A percentile compares a stretch with the other conserved stretches of the same genome.
Evolutionary conservation across 345 rosid species (phyloP).

Genomic region (Angophora floribunda): DNA sequence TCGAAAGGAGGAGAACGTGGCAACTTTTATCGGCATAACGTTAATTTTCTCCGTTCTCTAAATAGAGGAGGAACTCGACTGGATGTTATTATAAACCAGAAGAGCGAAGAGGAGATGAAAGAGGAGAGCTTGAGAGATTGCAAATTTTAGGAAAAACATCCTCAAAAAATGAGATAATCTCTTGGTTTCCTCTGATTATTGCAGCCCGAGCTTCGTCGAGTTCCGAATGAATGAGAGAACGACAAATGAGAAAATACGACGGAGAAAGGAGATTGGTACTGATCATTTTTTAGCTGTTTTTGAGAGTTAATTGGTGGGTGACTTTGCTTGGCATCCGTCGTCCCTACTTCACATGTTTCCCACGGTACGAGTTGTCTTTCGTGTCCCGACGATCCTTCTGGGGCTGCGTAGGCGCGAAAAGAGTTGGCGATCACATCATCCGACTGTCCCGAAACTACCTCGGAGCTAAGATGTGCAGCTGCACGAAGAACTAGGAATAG

Average conservation of each 20-base stretch:
- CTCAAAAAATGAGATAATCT: neutral
- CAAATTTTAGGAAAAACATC: neutral
- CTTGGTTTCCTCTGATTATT: neutral
- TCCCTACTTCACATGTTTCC: neutral
- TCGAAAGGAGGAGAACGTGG: neutral
- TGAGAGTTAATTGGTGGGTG: neutral
- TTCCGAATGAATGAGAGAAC: neutral
- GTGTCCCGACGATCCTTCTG: neutral
- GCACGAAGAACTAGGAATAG: neutral
- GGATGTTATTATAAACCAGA: neutral
- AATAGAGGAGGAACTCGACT: neutral
- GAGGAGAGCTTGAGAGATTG: neutral
- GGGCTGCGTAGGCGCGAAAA: neutral
- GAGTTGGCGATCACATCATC: neutral
- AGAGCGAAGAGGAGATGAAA: neutral
- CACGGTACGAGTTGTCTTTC: neutral
- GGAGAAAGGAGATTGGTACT: neutral
- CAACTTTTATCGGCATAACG: neutral
- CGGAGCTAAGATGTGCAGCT: neutral
- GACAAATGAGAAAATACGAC: neutral
- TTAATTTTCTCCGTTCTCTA: neutral
- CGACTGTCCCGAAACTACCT: neutral
- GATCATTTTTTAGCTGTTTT: neutral
- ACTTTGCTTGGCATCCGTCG: neutral
- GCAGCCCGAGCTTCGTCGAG: no score